Base-by-base conservation (phyloP, 2,329 filamentous ascomycete species). In the Aspergillus sojae region DNA sequence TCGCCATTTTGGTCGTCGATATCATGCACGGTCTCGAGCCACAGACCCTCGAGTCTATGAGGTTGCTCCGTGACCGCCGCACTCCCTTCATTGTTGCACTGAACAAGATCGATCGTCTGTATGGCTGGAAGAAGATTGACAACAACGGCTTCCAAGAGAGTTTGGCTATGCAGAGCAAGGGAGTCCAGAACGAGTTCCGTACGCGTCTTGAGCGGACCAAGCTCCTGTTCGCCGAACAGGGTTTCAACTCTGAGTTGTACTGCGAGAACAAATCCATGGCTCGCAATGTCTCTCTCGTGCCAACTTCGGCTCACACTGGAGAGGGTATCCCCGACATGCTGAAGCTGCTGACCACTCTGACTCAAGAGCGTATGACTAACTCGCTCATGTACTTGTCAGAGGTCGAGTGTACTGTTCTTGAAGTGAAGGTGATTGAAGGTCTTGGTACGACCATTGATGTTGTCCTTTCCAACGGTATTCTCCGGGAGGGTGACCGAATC, bases 31-130 rank as follows among this genome's bases (percentile, higher is more conserved):
- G 96, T 77, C 87, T 99, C 54, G 95, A 99, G 81, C 94, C 91
- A 21, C 95, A 99, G 81, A 99, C 95, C 19, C 85, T 98, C 36
- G 96, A 99, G 81, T 99, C 95, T 2, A 98, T 99, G 93, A 91
- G 89, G 71, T 83, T 99, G 68, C 88, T 99, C 58, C 88, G 94
- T 75, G 94, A 97, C 73, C 88, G 93, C 73, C 96, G 95, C 82
- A 99, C 95, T 26, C 95, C 95, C 5, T 99, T 99, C 83, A 96
- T 99, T 71, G 96, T 99, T 46, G 96, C 96, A 1, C 85, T 99
- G 75, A 99, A 99, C 90, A 99, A 99, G 85, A 98, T 99, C 71
- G 95, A 99, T 88, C 93, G 95, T 87, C 89, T 99, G 19, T 99
- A 97, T 77, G 93, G 93, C 77, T 99, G 96, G 95, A 97, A 97